Conservation (phyloP, 345 rosid species). For the Litchi chinensis region DNA sequence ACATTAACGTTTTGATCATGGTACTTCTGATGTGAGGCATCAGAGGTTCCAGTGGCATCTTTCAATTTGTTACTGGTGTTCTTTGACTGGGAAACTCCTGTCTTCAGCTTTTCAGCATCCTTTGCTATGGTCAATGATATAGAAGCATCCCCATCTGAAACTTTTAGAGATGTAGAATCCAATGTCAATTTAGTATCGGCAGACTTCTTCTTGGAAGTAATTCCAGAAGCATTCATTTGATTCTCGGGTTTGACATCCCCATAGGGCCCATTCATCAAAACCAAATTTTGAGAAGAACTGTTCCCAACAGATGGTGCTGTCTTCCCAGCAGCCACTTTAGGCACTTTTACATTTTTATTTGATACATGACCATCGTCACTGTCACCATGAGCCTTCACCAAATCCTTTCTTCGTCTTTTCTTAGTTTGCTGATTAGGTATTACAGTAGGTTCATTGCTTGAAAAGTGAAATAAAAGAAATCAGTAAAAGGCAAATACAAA, state of each 20-base stretch:
- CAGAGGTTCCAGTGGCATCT: constrained; percentile 48
- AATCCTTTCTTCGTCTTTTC: constrained; percentile 84
- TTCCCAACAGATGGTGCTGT: constrained; percentile 36
- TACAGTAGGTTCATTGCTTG: constrained; percentile 61
- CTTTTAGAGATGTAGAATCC: constrained; percentile 46
- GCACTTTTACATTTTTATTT: constrained; percentile 59
- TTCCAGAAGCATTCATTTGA: constrained; percentile 43
- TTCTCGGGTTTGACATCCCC: constrained; percentile 45
- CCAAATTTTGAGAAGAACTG: constrained; percentile 41
- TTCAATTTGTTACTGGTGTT: constrained; percentile 49
- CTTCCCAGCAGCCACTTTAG: constrained; percentile 47
- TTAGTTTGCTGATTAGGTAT: constrained; percentile 62
- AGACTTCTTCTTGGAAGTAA: constrained; percentile 56
- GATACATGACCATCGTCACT: constrained; percentile 46
- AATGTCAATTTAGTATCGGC: constrained; percentile 44
- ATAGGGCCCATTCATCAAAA: constrained; percentile 30
- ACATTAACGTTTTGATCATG: constrained; percentile 49
- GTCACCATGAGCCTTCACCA: constrained; percentile 48
- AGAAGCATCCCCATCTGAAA: constrained; percentile 48
- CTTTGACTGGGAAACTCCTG: constrained; percentile 45
- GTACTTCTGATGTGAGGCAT: constrained; percentile 48
- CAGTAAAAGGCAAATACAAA: constrained; percentile 15
- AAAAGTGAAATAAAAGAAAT: constrained; percentile 24
- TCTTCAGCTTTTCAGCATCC: constrained; percentile 54
- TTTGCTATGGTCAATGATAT: constrained; percentile 41